Evolutionary conservation across 208 protist species (phyloP).

Genomic region (Leishmania guyanensis): DNA sequence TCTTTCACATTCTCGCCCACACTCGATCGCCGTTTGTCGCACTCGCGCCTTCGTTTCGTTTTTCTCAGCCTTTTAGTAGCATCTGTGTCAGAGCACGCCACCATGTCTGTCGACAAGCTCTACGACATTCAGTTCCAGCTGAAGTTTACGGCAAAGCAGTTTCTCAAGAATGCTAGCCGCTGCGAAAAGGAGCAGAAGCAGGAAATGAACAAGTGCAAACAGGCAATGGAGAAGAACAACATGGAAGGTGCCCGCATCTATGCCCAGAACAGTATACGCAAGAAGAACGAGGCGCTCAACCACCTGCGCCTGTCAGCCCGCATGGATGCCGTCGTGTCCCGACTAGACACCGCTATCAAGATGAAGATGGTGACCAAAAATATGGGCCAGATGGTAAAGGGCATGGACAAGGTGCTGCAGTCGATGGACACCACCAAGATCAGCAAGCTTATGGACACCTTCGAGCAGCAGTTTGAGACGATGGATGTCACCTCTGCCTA

Average conservation of each 20-base stretch:
- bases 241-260: conserved; percentile 98
- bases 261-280: conserved; percentile 98
- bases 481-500: conserved; percentile 95
- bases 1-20: background rate
- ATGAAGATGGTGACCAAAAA: conserved; percentile 94
- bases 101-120: conserved; percentile 82
- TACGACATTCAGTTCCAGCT: conserved; percentile 95
- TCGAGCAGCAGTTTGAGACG: conserved; percentile 98
- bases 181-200: conserved; percentile 94
- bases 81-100: background rate
- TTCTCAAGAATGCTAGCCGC: conserved; percentile 84
- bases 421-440: conserved; percentile 94
- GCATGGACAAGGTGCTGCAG: conserved; percentile 94
- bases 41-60: conserved; percentile 2
- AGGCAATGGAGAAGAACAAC: conserved; percentile 97
- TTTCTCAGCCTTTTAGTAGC: background rate
- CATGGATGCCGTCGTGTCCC: conserved; percentile 96
- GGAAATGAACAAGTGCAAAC: conserved; percentile 93
- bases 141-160: conserved; percentile 96
- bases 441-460: conserved; percentile 96
- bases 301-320: conserved; percentile 95
- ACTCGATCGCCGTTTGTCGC: background rate
- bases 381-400: conserved; percentile 95
- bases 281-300: conserved; percentile 97
- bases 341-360: conserved; percentile 95